phyloP scores from a whole-genome alignment of 202 grass and related monocot genomes.

The Saccharum hybrid region DNA sequence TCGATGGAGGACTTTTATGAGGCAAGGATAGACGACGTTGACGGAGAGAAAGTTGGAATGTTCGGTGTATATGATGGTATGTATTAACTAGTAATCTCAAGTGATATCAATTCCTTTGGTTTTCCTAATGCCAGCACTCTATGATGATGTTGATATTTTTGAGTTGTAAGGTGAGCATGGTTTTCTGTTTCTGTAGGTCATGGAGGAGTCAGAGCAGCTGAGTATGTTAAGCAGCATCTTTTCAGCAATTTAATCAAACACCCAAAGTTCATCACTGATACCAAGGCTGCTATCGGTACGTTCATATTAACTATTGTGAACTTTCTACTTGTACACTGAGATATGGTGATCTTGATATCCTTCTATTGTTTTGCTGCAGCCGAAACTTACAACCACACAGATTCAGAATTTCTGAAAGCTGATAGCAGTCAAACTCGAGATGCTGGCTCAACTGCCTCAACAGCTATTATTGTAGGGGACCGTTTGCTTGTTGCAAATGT shows the following conservation, averaged over 20 bases:
- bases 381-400: conserved; percentile 86
- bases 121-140: conserved; percentile 1
- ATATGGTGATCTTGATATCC: conserved; percentile 10
- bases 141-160: neutral
- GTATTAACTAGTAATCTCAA: conserved; percentile 5
- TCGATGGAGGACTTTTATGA: conserved; percentile 97
- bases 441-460: conserved; percentile 98
- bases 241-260: conserved; percentile 92
- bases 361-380: conserved; percentile 58
- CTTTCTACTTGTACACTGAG: neutral
- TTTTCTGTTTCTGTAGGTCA: conserved; percentile 68
- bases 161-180: conserved; percentile 13
- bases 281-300: conserved; percentile 84
- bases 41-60: conserved; percentile 81
- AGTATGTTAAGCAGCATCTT: conserved; percentile 92
- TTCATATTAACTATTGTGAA: neutral
- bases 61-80: conserved; percentile 98
- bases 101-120: neutral
- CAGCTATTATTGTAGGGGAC: conserved; percentile 85
- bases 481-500: conserved; percentile 96
- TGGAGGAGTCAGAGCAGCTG: conserved; percentile 84
- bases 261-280: conserved; percentile 88
- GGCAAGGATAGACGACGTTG: conserved; percentile 73
- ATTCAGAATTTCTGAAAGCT: conserved; percentile 88
- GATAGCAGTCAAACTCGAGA: conserved; percentile 82